These are phyloP conservation scores for Phytopythium helicoides DNA, from an alignment of 352 stramenopile species.

Conservation along the genomic window DNA sequence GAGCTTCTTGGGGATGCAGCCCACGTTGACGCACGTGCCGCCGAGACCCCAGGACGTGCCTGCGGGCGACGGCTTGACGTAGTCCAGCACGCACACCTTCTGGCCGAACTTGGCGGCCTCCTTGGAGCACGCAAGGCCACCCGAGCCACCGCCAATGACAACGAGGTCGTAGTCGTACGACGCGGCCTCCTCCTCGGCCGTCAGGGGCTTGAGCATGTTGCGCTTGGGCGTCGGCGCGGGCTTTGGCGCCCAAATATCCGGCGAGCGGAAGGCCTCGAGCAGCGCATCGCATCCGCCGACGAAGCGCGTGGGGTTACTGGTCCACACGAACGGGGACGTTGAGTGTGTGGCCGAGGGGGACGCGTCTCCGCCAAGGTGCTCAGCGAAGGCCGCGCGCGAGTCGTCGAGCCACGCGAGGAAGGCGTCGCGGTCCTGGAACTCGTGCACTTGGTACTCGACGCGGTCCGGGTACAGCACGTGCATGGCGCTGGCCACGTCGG, in stretches of 20 bases:
- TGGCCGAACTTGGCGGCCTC: conserved; percentile 91
- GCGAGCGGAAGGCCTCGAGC: conserved; percentile 53
- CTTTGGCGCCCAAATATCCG: conserved; percentile 14
- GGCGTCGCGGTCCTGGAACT: conserved; percentile 55
- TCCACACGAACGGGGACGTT: conserved; percentile 80
- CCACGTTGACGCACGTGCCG: conserved; percentile 99
- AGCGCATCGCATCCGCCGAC: conserved; percentile 70
- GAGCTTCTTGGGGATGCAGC: conserved; percentile 99
- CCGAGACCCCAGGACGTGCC: conserved; percentile 91
- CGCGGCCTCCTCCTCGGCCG: conserved; percentile 14
- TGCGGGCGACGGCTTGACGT: conserved; percentile 89
- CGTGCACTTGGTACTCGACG: conserved; percentile 37
- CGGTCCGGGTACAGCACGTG: conserved; percentile 57
- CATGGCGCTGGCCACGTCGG: conserved; percentile 61
- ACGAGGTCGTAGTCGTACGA: conserved; percentile 84
- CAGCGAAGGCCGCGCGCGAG: conserved; percentile 32
- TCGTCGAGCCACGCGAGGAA: conserved; percentile 56
- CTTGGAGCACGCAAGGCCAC: conserved; percentile 94
- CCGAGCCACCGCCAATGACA: conserved; percentile 79
- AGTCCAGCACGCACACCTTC: conserved; percentile 96
- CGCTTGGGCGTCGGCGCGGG: neutral
- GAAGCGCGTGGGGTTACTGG: conserved; percentile 47
- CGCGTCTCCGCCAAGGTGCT: conserved; percentile 28
- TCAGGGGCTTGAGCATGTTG: neutral
- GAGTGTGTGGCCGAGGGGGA: conserved; percentile 46